Evolutionary conservation across 495 filamentous ascomycete genomes (phyloP).

Genomic region (Neurospora intermedia): DNA sequence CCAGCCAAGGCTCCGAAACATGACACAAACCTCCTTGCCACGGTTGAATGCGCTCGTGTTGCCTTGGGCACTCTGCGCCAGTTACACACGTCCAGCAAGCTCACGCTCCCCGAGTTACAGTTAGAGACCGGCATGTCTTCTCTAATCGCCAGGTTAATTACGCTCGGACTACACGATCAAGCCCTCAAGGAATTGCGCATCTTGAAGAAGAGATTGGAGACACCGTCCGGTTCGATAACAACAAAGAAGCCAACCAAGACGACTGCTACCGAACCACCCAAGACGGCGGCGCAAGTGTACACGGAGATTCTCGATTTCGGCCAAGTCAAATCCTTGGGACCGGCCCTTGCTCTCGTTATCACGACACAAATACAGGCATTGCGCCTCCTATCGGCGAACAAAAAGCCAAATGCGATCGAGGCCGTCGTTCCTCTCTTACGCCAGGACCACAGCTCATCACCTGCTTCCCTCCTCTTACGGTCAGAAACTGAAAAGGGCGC

Average conservation of each 20-base stretch:
- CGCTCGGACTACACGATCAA: conserved; percentile 59
- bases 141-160: conserved; percentile 60
- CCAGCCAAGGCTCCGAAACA: conserved; percentile 12
- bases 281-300: conserved; percentile 34
- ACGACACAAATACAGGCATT: conserved; percentile 43
- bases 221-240: conserved; percentile 17
- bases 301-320: conserved; percentile 55
- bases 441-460: conserved; percentile 46
- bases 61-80: conserved; percentile 61
- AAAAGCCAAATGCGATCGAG: conserved; percentile 41
- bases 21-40: conserved; percentile 28
- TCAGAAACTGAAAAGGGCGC: conserved; percentile 37
- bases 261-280: conserved; percentile 16
- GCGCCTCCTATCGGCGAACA: conserved; percentile 36
- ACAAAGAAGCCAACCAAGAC: conserved; percentile 17
- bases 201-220: conserved; percentile 53
- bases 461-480: conserved; percentile 48
- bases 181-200: conserved; percentile 67
- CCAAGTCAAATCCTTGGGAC: conserved; percentile 25
- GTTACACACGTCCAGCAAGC: conserved; percentile 38
- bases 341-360: conserved; percentile 36
- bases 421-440: conserved; percentile 33
- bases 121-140: conserved; percentile 76
- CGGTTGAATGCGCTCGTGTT: conserved; percentile 66
- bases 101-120: conserved; percentile 53